A percentile compares a stretch with the other conserved stretches of the same genome.
Evolutionary conservation across 2,329 filamentous ascomycete genomes (phyloP).

Genomic region (Amylocarpus encephaloides): DNA sequence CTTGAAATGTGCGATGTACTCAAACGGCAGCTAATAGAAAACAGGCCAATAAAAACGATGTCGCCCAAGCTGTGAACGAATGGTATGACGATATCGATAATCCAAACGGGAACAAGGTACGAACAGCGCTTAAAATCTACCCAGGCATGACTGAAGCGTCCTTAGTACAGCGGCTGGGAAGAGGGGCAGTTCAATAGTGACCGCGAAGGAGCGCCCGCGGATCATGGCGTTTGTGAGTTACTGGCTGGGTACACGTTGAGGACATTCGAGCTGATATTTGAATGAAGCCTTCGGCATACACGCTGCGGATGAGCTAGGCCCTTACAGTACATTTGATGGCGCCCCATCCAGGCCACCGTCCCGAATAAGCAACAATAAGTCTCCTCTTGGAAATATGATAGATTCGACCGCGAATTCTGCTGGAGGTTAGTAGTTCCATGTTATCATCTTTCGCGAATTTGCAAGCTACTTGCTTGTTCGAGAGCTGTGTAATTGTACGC

Average conservation of each 20-base stretch:
- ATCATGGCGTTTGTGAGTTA: conserved; percentile 40
- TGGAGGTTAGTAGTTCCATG: conserved; percentile 34
- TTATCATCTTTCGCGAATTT: neutral
- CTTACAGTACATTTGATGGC: conserved; percentile 36
- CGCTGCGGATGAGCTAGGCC: conserved; percentile 40
- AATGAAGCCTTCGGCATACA: conserved; percentile 50
- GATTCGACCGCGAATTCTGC: conserved; percentile 41
- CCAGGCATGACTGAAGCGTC: neutral
- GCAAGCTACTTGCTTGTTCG: too few species aligned
- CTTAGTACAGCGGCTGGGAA: conserved; percentile 46
- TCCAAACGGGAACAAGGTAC: conserved; percentile 33
- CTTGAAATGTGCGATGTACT: neutral
- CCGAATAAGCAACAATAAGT: conserved; percentile 47
- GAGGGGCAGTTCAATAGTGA: conserved; percentile 47
- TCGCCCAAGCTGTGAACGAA: conserved; percentile 44
- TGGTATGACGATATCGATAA: conserved; percentile 38
- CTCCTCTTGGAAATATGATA: conserved; percentile 47
- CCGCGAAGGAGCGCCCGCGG: conserved; percentile 44
- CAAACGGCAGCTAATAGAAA: conserved; percentile 13
- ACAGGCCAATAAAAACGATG: conserved; percentile 40
- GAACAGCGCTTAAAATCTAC: neutral
- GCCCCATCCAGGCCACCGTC: conserved; percentile 53
- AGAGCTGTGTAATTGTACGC: conserved; percentile 24
- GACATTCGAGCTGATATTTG: neutral
- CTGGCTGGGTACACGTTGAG: neutral